Base-by-base conservation (phyloP, 768 basidiomycete species). In the Amanita pseudoporphyria region DNA sequence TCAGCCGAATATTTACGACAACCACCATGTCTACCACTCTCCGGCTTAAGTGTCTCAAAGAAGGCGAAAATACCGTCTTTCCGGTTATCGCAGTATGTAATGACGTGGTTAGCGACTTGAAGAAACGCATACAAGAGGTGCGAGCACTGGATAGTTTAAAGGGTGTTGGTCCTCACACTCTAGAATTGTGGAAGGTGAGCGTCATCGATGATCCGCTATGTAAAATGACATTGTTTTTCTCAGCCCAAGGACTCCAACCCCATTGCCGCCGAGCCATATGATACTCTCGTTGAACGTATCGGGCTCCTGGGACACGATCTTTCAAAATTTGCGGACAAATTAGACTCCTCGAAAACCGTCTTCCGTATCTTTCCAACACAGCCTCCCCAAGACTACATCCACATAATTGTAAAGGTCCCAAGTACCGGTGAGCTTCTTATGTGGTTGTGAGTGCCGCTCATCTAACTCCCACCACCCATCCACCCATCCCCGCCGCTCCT, bases 71-170 rank as follows among this genome's bases (percentile, higher is more conserved):
- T 1, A 76, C 69, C 5, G 53, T 79, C 24, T 71, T 78, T 4
- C 33, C 81, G 14, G 81, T 80, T 53, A 56, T 81, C 16, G 64
- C 81, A 0, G 73, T 71, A 0, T 62, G 60, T 24, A 49, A 59
- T 21, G 14, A 46, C 14, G 60, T 60, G 3, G 54, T 57, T 13
- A 36, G 35, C 51, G 30, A 22, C 33, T 43, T 52, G 24, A 46
- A 52, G 35, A 32, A 37, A 36, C 12, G 3, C 14, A 38, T 52
- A 36, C 44, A 47, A 26, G 19, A 6, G 24, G n/a, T 19, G 22
- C 38, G 10, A 41, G 37, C 19, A 44, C 31, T 28, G 51, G 43
- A 16, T 24, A 18, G 35, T 28, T 28, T n/a, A n/a, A n/a, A n/a
- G n/a, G n/a, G n/a, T n/a, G n/a, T n/a, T n/a, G n/a, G n/a, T n/a